Conservation (phyloP, 805 yeast genomes). For the Yamadazyma philogaea region DNA sequence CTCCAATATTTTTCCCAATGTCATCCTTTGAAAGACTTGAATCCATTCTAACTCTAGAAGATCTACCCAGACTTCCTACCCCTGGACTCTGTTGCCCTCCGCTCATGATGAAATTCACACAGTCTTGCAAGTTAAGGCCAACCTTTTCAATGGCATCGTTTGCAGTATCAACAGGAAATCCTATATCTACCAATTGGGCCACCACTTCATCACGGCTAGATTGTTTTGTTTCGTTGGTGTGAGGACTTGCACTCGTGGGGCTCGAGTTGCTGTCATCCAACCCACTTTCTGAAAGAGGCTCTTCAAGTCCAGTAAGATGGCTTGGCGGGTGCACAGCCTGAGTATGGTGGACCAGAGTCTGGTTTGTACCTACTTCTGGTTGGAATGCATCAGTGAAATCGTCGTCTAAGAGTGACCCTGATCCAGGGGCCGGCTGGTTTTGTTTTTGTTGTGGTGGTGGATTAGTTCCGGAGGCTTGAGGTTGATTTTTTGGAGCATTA, state of each 20-base stretch:
- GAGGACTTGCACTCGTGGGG: neutral
- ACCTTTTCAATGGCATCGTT: constrained; percentile 55
- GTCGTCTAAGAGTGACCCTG: constrained; percentile 33
- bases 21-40: constrained; percentile 17
- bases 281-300: neutral
- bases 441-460: neutral
- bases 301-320: neutral
- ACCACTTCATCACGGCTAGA: constrained; percentile 45
- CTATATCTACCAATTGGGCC: constrained; percentile 77
- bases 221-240: neutral
- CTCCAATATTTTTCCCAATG: constrained; percentile 40
- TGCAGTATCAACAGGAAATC: constrained; percentile 63
- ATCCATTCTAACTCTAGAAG: constrained; percentile 2
- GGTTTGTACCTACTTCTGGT: constrained; percentile 11
- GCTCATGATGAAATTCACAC: constrained; percentile 64
- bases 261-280: neutral
- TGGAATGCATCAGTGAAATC: constrained; percentile 41
- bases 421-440: neutral
- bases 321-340: neutral
- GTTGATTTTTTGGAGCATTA: neutral
- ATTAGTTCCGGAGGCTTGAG: neutral
- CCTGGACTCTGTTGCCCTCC: constrained; percentile 11
- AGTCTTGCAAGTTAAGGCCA: constrained; percentile 59
- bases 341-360: neutral
- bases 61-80: neutral